phyloP scores from a whole-genome alignment of 306 rosid species.

The Acacia acuminata region DNA sequence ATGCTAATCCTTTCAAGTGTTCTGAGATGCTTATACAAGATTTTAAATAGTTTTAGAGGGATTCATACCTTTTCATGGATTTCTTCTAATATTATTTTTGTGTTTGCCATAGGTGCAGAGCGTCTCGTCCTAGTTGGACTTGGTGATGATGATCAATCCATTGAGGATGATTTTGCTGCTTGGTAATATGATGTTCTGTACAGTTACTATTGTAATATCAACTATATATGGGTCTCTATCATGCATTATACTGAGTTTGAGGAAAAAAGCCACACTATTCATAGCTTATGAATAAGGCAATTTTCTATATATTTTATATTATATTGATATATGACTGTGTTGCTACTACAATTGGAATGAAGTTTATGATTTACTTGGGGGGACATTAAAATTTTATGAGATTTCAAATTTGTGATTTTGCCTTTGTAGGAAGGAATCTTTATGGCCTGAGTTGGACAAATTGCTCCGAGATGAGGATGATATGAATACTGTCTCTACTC shows the following conservation, averaged over 20 bases:
- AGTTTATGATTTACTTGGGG: neutral
- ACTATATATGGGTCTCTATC: neutral
- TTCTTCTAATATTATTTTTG: constrained; percentile 12
- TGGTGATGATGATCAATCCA: constrained; percentile 91
- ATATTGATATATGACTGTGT: neutral
- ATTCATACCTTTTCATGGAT: constrained; percentile 9
- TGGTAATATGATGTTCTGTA: constrained; percentile 46
- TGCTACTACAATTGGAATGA: neutral
- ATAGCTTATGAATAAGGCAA: too few relatives aligned
- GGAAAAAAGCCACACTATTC: neutral
- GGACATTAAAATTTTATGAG: constrained; percentile 14
- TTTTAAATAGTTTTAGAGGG: constrained; percentile 5
- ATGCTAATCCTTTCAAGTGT: neutral
- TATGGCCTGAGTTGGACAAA: constrained; percentile 89
- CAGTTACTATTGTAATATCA: constrained; percentile 14
- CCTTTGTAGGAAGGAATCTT: constrained; percentile 66
- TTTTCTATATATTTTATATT: too few relatives aligned
- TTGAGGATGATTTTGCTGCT: constrained; percentile 85
- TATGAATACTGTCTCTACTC: constrained; percentile 64
- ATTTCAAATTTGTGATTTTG: constrained; percentile 23
- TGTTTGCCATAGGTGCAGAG: constrained; percentile 62
- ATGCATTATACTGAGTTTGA: neutral
- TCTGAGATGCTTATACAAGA: neutral
- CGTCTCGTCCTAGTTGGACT: constrained; percentile 71
- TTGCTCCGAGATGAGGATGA: constrained; percentile 75